These are phyloP conservation scores for Aspergillus pseudonomiae DNA, from an alignment of 2,329 filamentous ascomycete genomes.

Conservation along the genomic window DNA sequence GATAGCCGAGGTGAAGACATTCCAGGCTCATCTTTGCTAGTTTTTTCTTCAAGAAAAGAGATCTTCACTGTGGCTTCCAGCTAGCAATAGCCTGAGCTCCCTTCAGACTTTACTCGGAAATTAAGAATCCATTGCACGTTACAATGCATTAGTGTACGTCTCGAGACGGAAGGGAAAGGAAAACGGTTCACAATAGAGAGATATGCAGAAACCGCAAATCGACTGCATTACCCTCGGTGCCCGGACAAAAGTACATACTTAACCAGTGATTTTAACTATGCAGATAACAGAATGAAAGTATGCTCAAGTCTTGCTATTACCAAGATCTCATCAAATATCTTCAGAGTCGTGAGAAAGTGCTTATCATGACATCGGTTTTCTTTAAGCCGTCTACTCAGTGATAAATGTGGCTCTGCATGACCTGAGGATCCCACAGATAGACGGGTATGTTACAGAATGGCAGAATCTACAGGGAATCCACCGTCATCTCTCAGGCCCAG, in stretches of 20 bases:
- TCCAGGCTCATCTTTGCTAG: background rate
- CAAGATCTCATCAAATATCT: background rate
- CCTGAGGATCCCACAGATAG: no score
- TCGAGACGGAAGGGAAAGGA: rapidly evolving
- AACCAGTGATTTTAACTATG: background rate
- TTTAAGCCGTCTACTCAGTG: background rate
- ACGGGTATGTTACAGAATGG: no score
- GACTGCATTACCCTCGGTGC: background rate
- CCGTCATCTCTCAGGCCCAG: no score
- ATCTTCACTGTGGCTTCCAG: background rate
- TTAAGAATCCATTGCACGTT: background rate
- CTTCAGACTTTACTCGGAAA: background rate
- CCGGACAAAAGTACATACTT: background rate
- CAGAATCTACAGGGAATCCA: no score
- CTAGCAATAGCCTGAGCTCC: background rate
- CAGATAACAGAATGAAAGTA: background rate
- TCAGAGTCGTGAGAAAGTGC: background rate
- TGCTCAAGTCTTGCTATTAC: background rate
- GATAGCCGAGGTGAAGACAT: background rate
- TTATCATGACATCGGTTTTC: background rate
- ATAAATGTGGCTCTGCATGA: no score
- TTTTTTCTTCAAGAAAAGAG: background rate
- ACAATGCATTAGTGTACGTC: background rate
- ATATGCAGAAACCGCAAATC: background rate
- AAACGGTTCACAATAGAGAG: background rate